Evolutionary conservation across 805 yeast genomes (phyloP), one percentile per base, ranked within the genome.

Genomic region (Lipomyces orientalis): DNA sequence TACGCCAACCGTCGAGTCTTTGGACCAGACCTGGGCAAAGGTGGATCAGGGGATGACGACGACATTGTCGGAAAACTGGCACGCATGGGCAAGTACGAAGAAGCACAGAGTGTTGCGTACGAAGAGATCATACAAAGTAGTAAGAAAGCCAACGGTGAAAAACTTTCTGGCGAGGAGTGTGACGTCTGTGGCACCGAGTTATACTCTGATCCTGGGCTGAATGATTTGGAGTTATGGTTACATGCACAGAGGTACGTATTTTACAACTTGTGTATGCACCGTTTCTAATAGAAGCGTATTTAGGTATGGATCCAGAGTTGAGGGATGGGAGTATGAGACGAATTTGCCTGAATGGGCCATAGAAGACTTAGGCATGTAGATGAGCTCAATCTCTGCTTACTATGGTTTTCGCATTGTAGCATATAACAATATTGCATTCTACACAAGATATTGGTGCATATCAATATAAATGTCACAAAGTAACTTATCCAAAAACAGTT

Each of bases 171-270:
- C 37, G 84, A 83, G 58, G 75, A 75, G 62, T 93, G 99, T 76
- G 81, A 81, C 0, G 84, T 81, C 0, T 93, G 98, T 77, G 87
- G 84, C 0, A 80, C 88, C 10, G 90, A 87, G 37, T 78, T 93
- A 7, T 93, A 91, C 75, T 83, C 93, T 0, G 97, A 93, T 71
- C 98, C 99, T 0, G 93, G 96, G 4, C 88, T 90, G 2, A 90
- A 90, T 73, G 98, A 94, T 74, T 80, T 95, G 68, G 91, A 89
- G 64, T 78, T 95, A 54, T 95, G 97, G 96, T 80, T 95, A 33
- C 99, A 95, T 79, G 98, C 99, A 0, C 88, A 86, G 76, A 85
- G 86, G 66, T 95, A 52, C 0, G 55, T 52, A 25, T 16, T 31
- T 25, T 22, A 3, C 7, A 31, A 12, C 94, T 75, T 88, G 86